Base-by-base conservation (phyloP, 2,329 filamentous ascomycete species). In the Scolecobasidium constrictum region DNA sequence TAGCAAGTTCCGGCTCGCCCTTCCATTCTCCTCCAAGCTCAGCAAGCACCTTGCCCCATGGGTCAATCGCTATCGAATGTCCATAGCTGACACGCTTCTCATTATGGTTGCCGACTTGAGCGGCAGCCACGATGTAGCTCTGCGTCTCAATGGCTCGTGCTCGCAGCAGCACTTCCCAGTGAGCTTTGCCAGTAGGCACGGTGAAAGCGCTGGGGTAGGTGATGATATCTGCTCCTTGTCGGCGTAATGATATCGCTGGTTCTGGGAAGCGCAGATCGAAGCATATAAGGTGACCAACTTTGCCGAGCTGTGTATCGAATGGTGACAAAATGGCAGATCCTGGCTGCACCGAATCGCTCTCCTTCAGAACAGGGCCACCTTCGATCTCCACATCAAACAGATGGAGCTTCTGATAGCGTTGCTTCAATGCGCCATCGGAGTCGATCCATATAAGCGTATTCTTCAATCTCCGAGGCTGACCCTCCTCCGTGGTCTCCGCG, bases 141-240 rank as follows among this genome's bases (percentile, higher is more conserved):
- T 95, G 84, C 15, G 82, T 86, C 68, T 95, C 90, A 47, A 95
- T 86, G 7, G 90, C 90, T 37, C 90, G 71, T 3, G 86, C 79
- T 20, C 84, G 71, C 12, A 95, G 67, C 4, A 96, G 65, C 2
- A 77, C 69, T 54, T 86, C 78, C 90, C 90, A 96, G 63, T 95
- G 90, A 2, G 84, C 84, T 44, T 69, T 71, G 0, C 90, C 90
- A 0, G 90, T 95, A 1, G 82, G 78, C 0, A 93, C 73, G 0
- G 88, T 94, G 56, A 95, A 96, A 3, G 90, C 90, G 4, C 84
- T 90, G 0, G 90, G 90, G 56, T 90, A 95, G 1, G 86, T 78
- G 39, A 95, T 67, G 42, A 94, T 67, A 48, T 94, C 78, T 2
- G 86, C 86, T 17, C 73, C 68, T 43, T 77, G 73, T 5, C 74